These are phyloP conservation scores for Epichloe sp. DNA, from an alignment of 2,329 filamentous ascomycete genomes.

Conservation along the genomic window DNA sequence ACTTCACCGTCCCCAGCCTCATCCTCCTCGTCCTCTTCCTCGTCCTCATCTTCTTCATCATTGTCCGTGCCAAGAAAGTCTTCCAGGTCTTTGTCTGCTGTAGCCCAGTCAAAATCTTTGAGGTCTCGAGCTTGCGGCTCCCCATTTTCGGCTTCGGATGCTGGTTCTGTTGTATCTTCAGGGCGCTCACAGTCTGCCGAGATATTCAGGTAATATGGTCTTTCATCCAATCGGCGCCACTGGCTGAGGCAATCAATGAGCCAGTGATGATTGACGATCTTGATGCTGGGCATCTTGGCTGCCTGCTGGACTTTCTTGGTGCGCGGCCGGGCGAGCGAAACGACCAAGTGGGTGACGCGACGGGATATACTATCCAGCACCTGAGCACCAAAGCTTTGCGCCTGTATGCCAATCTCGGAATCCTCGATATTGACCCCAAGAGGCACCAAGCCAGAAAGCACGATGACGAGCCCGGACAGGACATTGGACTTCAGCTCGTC, in stretches of 20 bases:
- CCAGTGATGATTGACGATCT: conserved; percentile 89
- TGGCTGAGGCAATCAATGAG: conserved; percentile 70
- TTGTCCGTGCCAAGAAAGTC: conserved; percentile 55
- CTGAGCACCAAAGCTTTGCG: conserved; percentile 69
- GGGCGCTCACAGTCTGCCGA: conserved; percentile 44
- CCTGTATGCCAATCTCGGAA: conserved; percentile 80
- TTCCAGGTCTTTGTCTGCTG: conserved; percentile 57
- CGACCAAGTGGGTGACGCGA: conserved; percentile 61
- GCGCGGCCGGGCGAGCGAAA: conserved; percentile 55
- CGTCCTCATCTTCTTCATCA: conserved; percentile 28
- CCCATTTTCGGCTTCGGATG: conserved; percentile 19
- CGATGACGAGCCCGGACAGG: conserved; percentile 62
- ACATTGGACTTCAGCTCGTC: conserved; percentile 66
- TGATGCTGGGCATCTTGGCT: conserved; percentile 63
- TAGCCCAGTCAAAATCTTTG: conserved; percentile 29
- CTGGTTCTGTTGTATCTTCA: conserved; percentile 20
- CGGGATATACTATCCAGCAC: conserved; percentile 43
- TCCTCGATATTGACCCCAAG: conserved; percentile 64
- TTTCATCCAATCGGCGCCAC: conserved; percentile 72
- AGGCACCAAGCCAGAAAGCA: conserved; percentile 83
- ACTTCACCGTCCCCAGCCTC: conserved; percentile 1
- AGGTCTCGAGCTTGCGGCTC: conserved; percentile 28
- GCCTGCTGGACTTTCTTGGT: conserved; percentile 89
- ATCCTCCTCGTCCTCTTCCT: conserved; percentile 8
- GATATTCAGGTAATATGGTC: conserved; percentile 63